A percentile compares a stretch with the other conserved stretches of the same genome.
phyloP scores from a whole-genome alignment of 1,284 basidiomycete species.

The Kwoniella shivajii region DNA sequence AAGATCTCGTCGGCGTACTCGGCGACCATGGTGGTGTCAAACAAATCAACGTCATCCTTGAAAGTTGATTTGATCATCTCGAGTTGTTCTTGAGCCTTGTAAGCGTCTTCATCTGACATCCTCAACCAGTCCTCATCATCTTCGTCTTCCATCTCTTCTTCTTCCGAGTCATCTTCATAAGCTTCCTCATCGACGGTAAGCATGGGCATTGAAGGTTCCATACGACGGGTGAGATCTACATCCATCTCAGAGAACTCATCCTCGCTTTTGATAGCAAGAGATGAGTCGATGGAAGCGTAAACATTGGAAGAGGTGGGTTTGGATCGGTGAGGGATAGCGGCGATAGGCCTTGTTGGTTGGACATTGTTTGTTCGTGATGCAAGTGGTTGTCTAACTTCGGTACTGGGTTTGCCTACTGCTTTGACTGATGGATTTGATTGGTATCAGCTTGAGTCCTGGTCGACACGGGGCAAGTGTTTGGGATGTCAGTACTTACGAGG shows the following conservation, averaged over 20 bases:
- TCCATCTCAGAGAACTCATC: constrained; percentile 36
- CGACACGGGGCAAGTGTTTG: neutral
- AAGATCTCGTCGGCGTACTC: constrained; percentile 99
- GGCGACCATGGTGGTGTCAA: constrained; percentile 95
- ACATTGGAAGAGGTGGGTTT: constrained; percentile 22
- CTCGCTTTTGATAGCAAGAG: constrained; percentile 7
- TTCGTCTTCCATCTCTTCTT: constrained; percentile 55
- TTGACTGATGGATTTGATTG: constrained; percentile 18
- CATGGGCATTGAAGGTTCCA: constrained; percentile 9
- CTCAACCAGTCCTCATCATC: constrained; percentile 66
- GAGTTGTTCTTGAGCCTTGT: constrained; percentile 43
- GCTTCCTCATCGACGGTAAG: constrained; percentile 23
- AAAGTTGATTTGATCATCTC: constrained; percentile 50
- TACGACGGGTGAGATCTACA: too few relatives aligned
- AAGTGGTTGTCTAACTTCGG: constrained; percentile 43
- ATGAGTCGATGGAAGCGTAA: constrained; percentile 12
- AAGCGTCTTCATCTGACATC: constrained; percentile 57
- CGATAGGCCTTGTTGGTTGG: constrained; percentile 38
- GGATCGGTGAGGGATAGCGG: constrained; percentile 42
- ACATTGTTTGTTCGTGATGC: constrained; percentile 29
- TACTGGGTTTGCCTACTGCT: constrained; percentile 23
- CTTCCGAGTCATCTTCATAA: constrained; percentile 21
- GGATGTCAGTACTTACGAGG: constrained; percentile 28
- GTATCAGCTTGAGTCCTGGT: neutral
- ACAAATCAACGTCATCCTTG: constrained; percentile 77